Percentiles rank a stretch among this genome's conserved stretches.
phyloP scores from a whole-genome alignment of 2,329 filamentous ascomycete genomes.

The Sarocladium brachiariae region DNA sequence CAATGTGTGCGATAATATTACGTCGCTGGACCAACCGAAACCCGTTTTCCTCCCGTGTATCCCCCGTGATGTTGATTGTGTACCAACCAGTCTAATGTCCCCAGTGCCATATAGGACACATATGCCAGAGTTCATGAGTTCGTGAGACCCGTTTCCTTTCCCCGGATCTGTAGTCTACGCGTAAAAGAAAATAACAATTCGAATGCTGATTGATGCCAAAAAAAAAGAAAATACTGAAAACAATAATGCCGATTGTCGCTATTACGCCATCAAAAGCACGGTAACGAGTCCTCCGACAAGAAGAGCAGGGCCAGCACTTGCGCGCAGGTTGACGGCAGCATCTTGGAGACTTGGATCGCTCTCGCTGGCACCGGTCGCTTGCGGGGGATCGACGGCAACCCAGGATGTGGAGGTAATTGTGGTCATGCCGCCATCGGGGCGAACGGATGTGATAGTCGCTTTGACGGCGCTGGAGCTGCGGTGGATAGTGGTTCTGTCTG shows the following conservation, averaged over 20 bases:
- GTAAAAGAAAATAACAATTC: background rate
- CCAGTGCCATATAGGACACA: background rate
- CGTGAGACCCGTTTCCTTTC: background rate
- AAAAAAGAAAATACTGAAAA: background rate
- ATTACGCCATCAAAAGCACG: background rate
- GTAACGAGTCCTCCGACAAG: constrained; percentile 17
- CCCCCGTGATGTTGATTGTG: background rate
- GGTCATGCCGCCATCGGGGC: constrained; percentile 35
- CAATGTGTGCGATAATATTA: constrained; percentile 1
- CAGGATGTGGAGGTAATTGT: constrained; percentile 43
- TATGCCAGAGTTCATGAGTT: constrained; percentile 5
- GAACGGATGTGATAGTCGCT: constrained; percentile 39
- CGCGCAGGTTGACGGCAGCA: constrained; percentile 21
- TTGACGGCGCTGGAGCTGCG: constrained; percentile 28
- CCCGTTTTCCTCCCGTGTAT: background rate
- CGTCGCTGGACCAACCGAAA: background rate
- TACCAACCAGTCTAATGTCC: background rate
- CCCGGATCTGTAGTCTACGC: background rate
- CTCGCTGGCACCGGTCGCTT: constrained; percentile 19
- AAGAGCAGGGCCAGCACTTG: constrained; percentile 18
- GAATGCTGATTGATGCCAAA: background rate
- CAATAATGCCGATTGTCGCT: background rate
- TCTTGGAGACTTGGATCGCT: constrained; percentile 31
- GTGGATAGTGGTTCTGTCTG: constrained; percentile 17
- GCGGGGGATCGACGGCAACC: constrained; percentile 35